These are phyloP conservation scores for Populus davidiana DNA, from an alignment of 345 rosid genomes.

Conservation along the genomic window DNA sequence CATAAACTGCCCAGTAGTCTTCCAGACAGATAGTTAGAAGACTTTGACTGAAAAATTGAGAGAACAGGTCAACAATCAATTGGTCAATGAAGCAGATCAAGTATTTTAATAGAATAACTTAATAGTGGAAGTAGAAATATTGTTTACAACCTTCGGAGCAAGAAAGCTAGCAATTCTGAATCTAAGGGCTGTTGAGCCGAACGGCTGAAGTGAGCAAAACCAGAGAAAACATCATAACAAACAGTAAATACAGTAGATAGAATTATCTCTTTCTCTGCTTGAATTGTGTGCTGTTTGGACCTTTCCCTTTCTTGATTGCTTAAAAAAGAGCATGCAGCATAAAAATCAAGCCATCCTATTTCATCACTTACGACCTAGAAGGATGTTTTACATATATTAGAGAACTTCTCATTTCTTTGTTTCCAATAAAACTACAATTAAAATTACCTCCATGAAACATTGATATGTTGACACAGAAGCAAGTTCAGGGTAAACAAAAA, in stretches of 20 bases:
- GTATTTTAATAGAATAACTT: not conserved
- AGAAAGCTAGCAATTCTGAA: slow-evolving; percentile 48
- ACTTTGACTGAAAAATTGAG: slow-evolving; percentile 48
- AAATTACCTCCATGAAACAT: slow-evolving; percentile 57
- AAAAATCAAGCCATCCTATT: slow-evolving; percentile 72
- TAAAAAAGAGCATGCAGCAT: slow-evolving; percentile 25
- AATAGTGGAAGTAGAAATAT: not conserved
- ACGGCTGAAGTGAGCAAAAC: slow-evolving; percentile 62
- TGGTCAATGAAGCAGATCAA: not conserved
- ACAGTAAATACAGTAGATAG: slow-evolving; percentile 52
- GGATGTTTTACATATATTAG: slow-evolving; percentile 1
- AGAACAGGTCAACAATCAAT: slow-evolving; percentile 9
- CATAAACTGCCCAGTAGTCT: slow-evolving; percentile 64
- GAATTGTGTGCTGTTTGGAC: slow-evolving; percentile 46
- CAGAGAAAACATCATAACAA: slow-evolving; percentile 72
- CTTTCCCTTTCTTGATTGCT: slow-evolving; percentile 42
- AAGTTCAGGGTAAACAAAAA: slow-evolving; percentile 57
- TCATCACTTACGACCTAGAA: slow-evolving; percentile 59
- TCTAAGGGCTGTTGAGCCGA: slow-evolving; percentile 51
- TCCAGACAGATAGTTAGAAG: slow-evolving; percentile 52
- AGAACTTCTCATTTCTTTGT: slow-evolving; percentile 8
- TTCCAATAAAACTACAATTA: slow-evolving; percentile 10
- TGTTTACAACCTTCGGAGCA: slow-evolving; percentile 49
- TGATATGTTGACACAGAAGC: slow-evolving; percentile 50
- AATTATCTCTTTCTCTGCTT: slow-evolving; percentile 67